Conservation (phyloP, 1,284 basidiomycete genomes). For the Meira miltonrushii region DNA sequence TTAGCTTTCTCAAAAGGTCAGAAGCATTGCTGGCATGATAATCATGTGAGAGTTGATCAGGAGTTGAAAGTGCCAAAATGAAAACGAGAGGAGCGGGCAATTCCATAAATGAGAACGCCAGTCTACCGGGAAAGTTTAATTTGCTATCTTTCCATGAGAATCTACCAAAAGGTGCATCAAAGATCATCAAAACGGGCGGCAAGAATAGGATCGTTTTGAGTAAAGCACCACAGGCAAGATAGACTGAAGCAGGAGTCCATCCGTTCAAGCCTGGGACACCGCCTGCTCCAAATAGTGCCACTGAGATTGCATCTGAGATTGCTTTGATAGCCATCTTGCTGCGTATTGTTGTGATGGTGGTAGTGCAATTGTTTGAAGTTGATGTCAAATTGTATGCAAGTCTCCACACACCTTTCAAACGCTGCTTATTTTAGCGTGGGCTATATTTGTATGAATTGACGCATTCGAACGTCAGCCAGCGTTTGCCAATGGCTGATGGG, state of each 20-base stretch:
- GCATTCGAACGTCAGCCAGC: too few relatives aligned
- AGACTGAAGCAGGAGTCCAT: constrained; percentile 27
- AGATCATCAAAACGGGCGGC: constrained; percentile 55
- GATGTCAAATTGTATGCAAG: too few relatives aligned
- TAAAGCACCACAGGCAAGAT: constrained; percentile 36
- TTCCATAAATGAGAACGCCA: constrained; percentile 80
- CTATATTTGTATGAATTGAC: too few relatives aligned
- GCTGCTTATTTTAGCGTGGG: too few relatives aligned
- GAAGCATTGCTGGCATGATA: constrained; percentile 6
- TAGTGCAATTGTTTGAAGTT: too few relatives aligned
- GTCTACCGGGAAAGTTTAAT: constrained; percentile 59
- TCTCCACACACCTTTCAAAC: too few relatives aligned
- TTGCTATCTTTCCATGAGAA: constrained; percentile 59
- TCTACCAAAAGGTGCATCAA: constrained; percentile 71
- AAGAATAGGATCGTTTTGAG: constrained; percentile 55
- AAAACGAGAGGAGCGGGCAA: constrained; percentile 68
- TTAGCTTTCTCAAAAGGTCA: constrained; percentile 14
- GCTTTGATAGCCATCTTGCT: too few relatives aligned
- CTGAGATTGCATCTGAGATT: not conserved
- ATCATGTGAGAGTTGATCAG: constrained; percentile 53
- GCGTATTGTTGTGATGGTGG: too few relatives aligned
- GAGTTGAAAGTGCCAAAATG: constrained; percentile 18
- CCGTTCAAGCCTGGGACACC: not conserved
- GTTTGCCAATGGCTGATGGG: too few relatives aligned
- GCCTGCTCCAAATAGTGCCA: constrained; percentile 4